Conservation (phyloP, 1,139 yeast genomes). For the Meyerozyma smithsonii region DNA sequence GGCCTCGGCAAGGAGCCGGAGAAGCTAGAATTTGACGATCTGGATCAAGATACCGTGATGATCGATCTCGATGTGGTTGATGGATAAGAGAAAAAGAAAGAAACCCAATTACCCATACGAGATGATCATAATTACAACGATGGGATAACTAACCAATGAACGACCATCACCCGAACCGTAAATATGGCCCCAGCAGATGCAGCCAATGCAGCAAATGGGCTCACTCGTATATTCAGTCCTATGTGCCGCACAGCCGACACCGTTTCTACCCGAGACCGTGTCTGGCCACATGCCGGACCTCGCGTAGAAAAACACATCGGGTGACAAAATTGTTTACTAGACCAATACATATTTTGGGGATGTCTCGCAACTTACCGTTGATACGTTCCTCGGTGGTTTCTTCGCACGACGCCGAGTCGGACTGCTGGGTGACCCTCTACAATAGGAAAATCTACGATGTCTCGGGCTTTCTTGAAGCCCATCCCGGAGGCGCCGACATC, state of each 20-base stretch:
- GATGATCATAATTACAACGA: too few species aligned
- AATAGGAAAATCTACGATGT: conserved; percentile 78
- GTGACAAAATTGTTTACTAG: not conserved
- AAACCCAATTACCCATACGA: too few species aligned
- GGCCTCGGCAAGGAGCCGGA: not conserved
- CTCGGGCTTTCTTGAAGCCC: conserved; percentile 71
- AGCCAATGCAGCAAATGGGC: too few species aligned
- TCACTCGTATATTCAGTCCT: not conserved
- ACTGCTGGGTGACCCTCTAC: conserved; percentile 77
- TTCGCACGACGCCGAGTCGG: conserved; percentile 45
- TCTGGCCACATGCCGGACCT: not conserved
- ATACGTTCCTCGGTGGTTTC: conserved; percentile 33
- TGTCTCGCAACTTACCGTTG: conserved; percentile 10
- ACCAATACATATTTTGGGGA: not conserved
- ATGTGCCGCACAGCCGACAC: not conserved
- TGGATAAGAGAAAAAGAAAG: not conserved
- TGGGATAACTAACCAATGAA: too few species aligned
- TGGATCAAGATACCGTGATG: not conserved
- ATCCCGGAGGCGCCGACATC: conserved; percentile 82
- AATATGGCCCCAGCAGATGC: too few species aligned
- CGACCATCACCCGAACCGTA: too few species aligned
- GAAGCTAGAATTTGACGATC: not conserved
- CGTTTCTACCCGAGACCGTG: too few species aligned
- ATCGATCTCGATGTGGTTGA: not conserved
- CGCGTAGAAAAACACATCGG: not conserved